A percentile compares a stretch with the other conserved stretches of the same genome.
These are phyloP conservation scores for Lactarius evosmus DNA, from an alignment of 768 basidiomycete species.

Conservation along the genomic window DNA sequence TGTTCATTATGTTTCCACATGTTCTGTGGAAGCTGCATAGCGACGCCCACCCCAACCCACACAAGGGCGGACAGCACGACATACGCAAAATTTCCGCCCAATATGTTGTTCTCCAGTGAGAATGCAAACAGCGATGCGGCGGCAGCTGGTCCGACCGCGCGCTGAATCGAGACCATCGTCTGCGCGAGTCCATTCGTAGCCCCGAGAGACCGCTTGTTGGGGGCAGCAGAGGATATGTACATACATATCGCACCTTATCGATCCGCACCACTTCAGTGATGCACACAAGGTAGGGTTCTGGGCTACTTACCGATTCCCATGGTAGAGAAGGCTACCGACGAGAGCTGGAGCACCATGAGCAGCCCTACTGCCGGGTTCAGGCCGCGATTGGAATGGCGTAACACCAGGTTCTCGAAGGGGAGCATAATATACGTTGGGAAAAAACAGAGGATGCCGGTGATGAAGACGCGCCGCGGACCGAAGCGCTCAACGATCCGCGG, in stretches of 20 bases:
- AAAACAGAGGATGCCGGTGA: constrained; percentile 30
- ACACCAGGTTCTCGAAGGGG: constrained; percentile 28
- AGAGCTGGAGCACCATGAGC: constrained; percentile 10
- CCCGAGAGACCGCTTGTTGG: constrained; percentile 61
- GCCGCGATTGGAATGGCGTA: neutral
- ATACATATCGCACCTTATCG: constrained; percentile 62
- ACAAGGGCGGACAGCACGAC: constrained; percentile 2
- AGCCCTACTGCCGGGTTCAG: neutral
- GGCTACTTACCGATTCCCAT: constrained; percentile 19
- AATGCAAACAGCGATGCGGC: constrained; percentile 67
- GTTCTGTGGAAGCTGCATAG: constrained; percentile 9
- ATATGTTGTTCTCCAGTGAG: constrained; percentile 45
- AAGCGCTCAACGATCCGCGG: constrained; percentile 36
- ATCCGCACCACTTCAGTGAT: constrained; percentile 20
- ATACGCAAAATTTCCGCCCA: constrained; percentile 41
- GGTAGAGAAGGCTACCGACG: constrained; percentile 1
- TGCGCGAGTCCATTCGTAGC: constrained; percentile 57
- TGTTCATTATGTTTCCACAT: constrained; percentile 7
- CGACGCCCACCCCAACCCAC: constrained; percentile 1
- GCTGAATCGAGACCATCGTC: constrained; percentile 39
- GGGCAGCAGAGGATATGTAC: constrained; percentile 60
- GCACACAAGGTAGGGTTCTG: neutral
- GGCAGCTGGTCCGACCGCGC: constrained; percentile 50
- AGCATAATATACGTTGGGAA: constrained; percentile 32
- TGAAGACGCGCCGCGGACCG: constrained; percentile 38